A percentile compares a stretch with the other conserved stretches of the same genome.
These are phyloP conservation scores for Chlorella sp. DNA, from an alignment of 139 green algal species.

Conservation along the genomic window DNA sequence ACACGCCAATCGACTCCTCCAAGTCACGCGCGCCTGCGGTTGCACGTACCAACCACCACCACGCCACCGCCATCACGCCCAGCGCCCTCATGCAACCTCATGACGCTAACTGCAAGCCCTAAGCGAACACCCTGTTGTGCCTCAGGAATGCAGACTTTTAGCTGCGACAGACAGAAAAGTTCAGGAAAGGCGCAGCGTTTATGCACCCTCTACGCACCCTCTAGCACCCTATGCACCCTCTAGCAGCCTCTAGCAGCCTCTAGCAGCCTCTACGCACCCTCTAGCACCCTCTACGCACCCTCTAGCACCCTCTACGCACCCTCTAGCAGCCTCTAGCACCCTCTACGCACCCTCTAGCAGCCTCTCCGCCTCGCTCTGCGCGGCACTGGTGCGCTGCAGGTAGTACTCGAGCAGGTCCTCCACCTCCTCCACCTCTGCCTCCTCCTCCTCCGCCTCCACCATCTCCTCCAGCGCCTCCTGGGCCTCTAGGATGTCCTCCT, in stretches of 20 bases:
- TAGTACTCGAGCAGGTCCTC: slow-evolving; percentile 96
- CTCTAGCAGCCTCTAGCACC: neutral
- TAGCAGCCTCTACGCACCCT: too few species aligned
- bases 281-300: too few species aligned
- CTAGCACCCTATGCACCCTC: slow-evolving; percentile 53
- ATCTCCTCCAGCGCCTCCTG: slow-evolving; percentile 74
- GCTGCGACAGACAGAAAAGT: too few species aligned
- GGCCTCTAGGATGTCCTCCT: slow-evolving; percentile 55
- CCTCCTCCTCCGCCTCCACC: slow-evolving; percentile 65
- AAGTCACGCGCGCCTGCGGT: slow-evolving; percentile 80
- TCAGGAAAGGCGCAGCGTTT: too few species aligned
- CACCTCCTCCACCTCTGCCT: slow-evolving; percentile 62
- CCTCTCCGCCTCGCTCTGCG: slow-evolving; percentile 58
- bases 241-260: too few species aligned
- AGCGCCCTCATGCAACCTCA: too few species aligned
- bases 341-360: slow-evolving; percentile 53
- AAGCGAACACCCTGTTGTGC: too few species aligned
- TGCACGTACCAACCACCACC: too few species aligned
- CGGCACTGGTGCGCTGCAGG: slow-evolving; percentile 68
- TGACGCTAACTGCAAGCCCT: too few species aligned
- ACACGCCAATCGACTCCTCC: slow-evolving; percentile 88
- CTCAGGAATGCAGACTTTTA: too few species aligned
- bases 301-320: too few species aligned
- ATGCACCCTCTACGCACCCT: slow-evolving; percentile 44
- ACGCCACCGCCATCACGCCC: too few species aligned